phyloP scores from a whole-genome alignment of 768 basidiomycete species.

The Artomyces pyxidatus region DNA sequence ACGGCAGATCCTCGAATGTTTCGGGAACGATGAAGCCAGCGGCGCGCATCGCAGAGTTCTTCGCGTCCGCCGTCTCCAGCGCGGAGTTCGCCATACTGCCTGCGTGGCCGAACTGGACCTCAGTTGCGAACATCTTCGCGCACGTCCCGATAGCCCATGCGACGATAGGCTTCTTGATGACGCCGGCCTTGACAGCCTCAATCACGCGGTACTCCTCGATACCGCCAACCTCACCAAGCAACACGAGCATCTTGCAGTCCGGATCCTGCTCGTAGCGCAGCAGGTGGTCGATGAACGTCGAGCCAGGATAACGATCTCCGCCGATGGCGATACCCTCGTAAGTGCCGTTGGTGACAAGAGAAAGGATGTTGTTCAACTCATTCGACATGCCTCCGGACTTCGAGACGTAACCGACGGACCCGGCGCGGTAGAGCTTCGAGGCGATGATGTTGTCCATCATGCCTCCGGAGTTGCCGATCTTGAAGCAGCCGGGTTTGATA shows the following conservation, averaged over 20 bases:
- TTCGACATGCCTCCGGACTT: conserved; percentile 99
- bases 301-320: conserved; percentile 97
- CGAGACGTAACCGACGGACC: conserved; percentile 97
- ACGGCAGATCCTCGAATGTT: conserved; percentile 94
- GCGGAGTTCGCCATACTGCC: conserved; percentile 98
- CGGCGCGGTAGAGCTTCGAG: conserved; percentile 96
- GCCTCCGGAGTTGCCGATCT: conserved; percentile 98
- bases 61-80: conserved; percentile 94
- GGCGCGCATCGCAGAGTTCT: conserved; percentile 91
- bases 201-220: conserved; percentile 99
- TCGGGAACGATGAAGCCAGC: conserved; percentile 96
- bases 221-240: conserved; percentile 98
- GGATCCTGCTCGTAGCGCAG: conserved; percentile 96
- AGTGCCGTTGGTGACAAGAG: conserved; percentile 91
- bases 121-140: conserved; percentile 99
- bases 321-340: conserved; percentile 99
- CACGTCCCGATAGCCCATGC: conserved; percentile 99
- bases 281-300: conserved; percentile 98
- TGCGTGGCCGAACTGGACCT: conserved; percentile 99
- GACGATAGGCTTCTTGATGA: conserved; percentile 97
- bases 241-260: conserved; percentile 97
- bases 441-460: conserved; percentile 99
- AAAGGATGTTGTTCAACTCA: conserved; percentile 99
- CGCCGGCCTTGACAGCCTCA: conserved; percentile 88
- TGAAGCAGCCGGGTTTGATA: conserved; percentile 99